Evolutionary conservation across 1,139 yeast species (phyloP), one percentile per base, ranked within the genome.

Genomic region (Geotrichum candidum): DNA sequence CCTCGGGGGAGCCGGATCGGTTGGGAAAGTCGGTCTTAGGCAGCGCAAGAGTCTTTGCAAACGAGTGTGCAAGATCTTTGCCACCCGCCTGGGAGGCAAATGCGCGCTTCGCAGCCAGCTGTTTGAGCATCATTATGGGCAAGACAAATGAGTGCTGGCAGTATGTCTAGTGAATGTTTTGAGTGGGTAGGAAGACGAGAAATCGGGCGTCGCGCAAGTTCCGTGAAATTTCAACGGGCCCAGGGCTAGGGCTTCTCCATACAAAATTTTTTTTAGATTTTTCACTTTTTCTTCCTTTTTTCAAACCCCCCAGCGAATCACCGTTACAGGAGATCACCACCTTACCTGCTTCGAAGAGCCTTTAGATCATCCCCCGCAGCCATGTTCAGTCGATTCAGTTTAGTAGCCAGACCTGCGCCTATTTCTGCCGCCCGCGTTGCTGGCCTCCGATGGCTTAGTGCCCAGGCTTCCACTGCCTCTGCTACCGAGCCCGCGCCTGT

Each of bases 1-100:
- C 65, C 22, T 65, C 62, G 23, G 68, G 67, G 59, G 74, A 73
- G 2, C 65, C 67, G 1, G 87, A 80, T 66, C 87, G 74, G 54
- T 78, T 78, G 0, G 84, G 79, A 66, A 85, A 83, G 25, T 73
- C 72, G 0, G 88, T 81, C 58, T 72, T 70, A 1, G 89, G 89
- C n/a, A 85, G 74, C 18, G 73, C 73, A 56, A 84, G 71, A 0
- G 86, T 82, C 56, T 76, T 73, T 45, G 84, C 78, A 65, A 77
- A 83, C 27, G 74, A 67, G 65, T 80, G 67, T 15, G 64, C 60
- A 7, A 51, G 51, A 15, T 60, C 63, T 41, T 54, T 59, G 31
- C 35, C 18, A 18, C 55, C 51, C 29, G 58, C 48, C 18, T 35
- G 41, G 2, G 57, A 54, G 13, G 61, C 58, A 50, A 45, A 54